A percentile compares a stretch with the other conserved stretches of the same genome.
These are phyloP conservation scores for Aurifilum marmelostoma DNA, from an alignment of 2,329 filamentous ascomycete species.

Conservation along the genomic window DNA sequence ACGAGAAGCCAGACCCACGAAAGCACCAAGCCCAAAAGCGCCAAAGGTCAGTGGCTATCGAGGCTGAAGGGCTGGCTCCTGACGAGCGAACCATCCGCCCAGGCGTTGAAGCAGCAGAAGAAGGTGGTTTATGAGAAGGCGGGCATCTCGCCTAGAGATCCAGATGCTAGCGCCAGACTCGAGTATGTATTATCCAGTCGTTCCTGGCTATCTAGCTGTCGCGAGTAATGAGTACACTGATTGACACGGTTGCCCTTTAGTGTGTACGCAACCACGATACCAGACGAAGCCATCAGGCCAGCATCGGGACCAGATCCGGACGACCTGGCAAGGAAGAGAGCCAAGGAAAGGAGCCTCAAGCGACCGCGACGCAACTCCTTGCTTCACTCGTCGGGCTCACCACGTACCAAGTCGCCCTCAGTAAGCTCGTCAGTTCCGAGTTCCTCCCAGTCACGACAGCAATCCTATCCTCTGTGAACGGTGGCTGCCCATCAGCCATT, in stretches of 20 bases:
- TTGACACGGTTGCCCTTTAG: neutral
- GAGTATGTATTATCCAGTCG: constrained; percentile 36
- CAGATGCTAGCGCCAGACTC: constrained; percentile 49
- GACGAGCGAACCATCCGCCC: constrained; percentile 53
- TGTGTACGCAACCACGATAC: constrained; percentile 49
- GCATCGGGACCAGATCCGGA: constrained; percentile 50
- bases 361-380: constrained; percentile 17
- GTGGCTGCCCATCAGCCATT: no score
- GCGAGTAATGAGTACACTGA: neutral
- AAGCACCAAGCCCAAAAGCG: constrained; percentile 35
- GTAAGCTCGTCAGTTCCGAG: constrained; percentile 42
- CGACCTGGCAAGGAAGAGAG: constrained; percentile 43
- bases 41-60: constrained; percentile 43
- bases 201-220: neutral
- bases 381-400: constrained; percentile 34
- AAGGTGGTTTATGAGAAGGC: constrained; percentile 47
- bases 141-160: constrained; percentile 49
- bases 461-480: constrained; percentile 2
- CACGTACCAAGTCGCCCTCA: constrained; percentile 40
- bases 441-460: constrained; percentile 15
- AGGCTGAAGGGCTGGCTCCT: constrained; percentile 54
- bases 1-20: neutral
- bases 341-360: constrained; percentile 38
- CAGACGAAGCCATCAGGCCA: constrained; percentile 50
- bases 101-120: constrained; percentile 52